phyloP scores from a whole-genome alignment of 306 rosid genomes.

The Lupinus albus region DNA sequence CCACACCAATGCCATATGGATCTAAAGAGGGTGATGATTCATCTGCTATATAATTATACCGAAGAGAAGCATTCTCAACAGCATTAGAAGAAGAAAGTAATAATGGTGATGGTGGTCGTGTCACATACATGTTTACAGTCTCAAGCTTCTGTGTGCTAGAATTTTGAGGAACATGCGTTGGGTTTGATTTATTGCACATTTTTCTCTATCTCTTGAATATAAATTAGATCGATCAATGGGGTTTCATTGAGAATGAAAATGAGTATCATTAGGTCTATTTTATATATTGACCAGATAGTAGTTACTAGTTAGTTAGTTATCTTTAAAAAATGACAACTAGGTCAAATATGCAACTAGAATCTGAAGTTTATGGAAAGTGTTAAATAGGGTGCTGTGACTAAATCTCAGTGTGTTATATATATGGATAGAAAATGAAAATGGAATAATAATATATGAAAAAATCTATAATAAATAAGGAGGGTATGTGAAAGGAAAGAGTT shows the following conservation, averaged over 20 bases:
- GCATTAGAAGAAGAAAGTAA: not conserved
- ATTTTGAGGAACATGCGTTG: not conserved
- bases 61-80: not conserved
- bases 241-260: not conserved
- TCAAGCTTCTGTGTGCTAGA: not conserved
- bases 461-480: not conserved
- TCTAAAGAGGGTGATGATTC: not conserved
- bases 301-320: too few relatives aligned
- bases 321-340: not conserved
- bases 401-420: not conserved
- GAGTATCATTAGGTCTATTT: not conserved
- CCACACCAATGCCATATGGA: not conserved
- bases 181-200: not conserved
- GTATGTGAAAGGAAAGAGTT: not conserved
- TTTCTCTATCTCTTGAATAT: not conserved
- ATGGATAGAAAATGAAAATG: not conserved
- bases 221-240: not conserved
- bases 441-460: not conserved
- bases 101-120: not conserved
- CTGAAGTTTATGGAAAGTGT: not conserved
- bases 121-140: not conserved
- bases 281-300: not conserved
- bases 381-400: not conserved
- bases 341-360: not conserved
- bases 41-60: not conserved